Base-by-base conservation (phyloP, 2,329 filamentous ascomycete species). In the Aspergillus glaucus region DNA sequence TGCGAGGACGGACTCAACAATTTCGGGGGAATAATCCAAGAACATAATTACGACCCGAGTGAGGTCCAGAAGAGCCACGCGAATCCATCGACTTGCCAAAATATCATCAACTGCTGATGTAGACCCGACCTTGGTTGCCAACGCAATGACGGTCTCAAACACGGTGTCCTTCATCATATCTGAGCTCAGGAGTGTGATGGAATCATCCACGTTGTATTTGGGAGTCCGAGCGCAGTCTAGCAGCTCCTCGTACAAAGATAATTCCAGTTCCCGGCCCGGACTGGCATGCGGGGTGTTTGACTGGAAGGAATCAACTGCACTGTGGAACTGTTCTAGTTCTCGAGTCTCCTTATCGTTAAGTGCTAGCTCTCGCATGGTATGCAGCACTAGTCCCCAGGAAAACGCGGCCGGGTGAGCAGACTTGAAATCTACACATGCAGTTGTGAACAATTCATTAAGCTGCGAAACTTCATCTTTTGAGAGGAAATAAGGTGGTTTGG, bases 301-400 rank as follows among this genome's bases (percentile, higher is more conserved):
- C 43, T 71, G 63, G 43, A 69, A 68, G 3, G 65, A 67, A 45
- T 74, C 66, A 22, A 70, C 63, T 39, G 70, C 69, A 51, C 58
- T 69, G 28, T 72, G 62, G 8, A 68, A 68, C 47, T 74, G 69
- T 41, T 70, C 67, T 45, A 69, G 53, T 50, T 75, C 71, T 47
- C 72, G 65, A n/a, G 56, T 61, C 62, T 86, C 83, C 36, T 80
- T 81, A 42, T 84, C 75, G 45, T 75, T 75, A 49, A 80, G 76
- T 55, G 83, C 85, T 10, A 80, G 79, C 39, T 81, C 71, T 55
- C 82, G 81, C 71, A 93, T 81, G 22, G 79, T 77, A 59, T 86
- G 80, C 8, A 91, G 75, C 22, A 95, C 79, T 43, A 92, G 74
- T 3, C 85, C 82, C 91, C 91, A 97, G 3, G 87, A 81, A 56